These are phyloP conservation scores for Westerdykella aurantiaca DNA, from an alignment of 2,329 filamentous ascomycete genomes.

Conservation along the genomic window DNA sequence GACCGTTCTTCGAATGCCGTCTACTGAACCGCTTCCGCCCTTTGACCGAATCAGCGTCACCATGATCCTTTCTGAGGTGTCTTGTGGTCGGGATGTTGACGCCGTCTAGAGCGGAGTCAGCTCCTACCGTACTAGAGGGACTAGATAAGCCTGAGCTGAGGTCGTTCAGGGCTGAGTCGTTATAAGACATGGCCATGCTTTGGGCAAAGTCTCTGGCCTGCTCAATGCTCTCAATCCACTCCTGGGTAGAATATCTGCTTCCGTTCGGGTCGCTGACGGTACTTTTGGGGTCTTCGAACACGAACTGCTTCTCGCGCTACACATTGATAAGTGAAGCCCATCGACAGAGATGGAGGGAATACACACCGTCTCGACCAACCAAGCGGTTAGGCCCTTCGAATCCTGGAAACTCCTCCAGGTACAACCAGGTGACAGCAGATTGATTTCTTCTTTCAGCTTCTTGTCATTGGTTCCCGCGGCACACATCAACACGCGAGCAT, in stretches of 20 bases:
- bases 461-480: conserved; percentile 93
- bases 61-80: conserved; percentile 44
- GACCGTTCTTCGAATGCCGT: conserved; percentile 87
- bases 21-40: conserved; percentile 73
- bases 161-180: conserved; percentile 43
- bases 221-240: conserved; percentile 89
- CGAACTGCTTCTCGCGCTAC: conserved; percentile 81
- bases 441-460: conserved; percentile 86
- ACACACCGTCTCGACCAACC: conserved; percentile 89
- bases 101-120: conserved; percentile 40
- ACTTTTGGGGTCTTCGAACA: conserved; percentile 87
- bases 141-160: conserved; percentile 60
- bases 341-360: conserved; percentile 14
- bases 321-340: conserved; percentile 4
- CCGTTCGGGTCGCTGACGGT: conserved; percentile 58
- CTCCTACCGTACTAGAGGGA: conserved; percentile 66
- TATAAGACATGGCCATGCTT: conserved; percentile 60
- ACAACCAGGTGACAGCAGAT: conserved; percentile 69
- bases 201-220: conserved; percentile 82
- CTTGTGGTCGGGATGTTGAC: conserved; percentile 50
- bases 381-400: conserved; percentile 79
- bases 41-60: conserved; percentile 51
- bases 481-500: conserved; percentile 81
- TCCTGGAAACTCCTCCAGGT: conserved; percentile 76
- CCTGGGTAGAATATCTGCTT: conserved; percentile 66